These are phyloP conservation scores for Podospora appendiculata DNA, from an alignment of 495 filamentous ascomycete species.

Conservation along the genomic window DNA sequence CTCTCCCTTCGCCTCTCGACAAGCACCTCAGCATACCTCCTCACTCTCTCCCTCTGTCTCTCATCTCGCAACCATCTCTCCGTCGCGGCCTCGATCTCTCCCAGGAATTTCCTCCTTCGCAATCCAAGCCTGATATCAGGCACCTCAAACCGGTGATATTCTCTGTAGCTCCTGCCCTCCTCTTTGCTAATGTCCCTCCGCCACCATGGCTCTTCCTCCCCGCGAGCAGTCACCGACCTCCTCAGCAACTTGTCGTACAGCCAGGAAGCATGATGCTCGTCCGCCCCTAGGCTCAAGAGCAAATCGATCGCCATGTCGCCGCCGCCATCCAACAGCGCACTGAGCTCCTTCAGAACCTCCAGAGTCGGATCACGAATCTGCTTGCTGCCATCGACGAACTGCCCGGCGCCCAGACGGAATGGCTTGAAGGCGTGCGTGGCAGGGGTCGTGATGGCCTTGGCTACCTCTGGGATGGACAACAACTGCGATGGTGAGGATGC, in stretches of 20 bases:
- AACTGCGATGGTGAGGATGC: constrained; percentile 1
- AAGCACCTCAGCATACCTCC: constrained; percentile 12
- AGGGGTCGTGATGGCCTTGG: constrained; percentile 26
- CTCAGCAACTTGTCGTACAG: constrained; percentile 19
- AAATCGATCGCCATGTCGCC: constrained; percentile 20
- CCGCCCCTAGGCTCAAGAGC: constrained; percentile 20
- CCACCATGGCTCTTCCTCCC: background rate
- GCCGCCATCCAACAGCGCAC: constrained; percentile 10
- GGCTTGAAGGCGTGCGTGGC: constrained; percentile 22
- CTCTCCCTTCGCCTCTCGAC: constrained; percentile 13
- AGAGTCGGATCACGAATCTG: constrained; percentile 25
- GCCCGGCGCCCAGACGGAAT: constrained; percentile 23
- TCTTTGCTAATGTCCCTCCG: constrained; percentile 7
- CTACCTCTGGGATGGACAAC: constrained; percentile 24
- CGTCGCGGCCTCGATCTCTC: constrained; percentile 21
- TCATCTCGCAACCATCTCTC: constrained; percentile 11
- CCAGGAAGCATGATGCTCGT: constrained; percentile 23
- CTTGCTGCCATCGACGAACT: constrained; percentile 28
- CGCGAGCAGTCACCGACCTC: background rate
- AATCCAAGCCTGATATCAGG: constrained; percentile 16
- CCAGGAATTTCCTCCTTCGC: constrained; percentile 12
- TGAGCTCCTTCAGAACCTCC: constrained; percentile 22
- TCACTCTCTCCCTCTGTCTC: constrained; percentile 8
- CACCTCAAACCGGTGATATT: constrained; percentile 23
- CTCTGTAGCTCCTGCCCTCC: constrained; percentile 11